Base-by-base conservation (phyloP, 2,329 filamentous ascomycete species). In the Aureobasidium subglaciale region DNA sequence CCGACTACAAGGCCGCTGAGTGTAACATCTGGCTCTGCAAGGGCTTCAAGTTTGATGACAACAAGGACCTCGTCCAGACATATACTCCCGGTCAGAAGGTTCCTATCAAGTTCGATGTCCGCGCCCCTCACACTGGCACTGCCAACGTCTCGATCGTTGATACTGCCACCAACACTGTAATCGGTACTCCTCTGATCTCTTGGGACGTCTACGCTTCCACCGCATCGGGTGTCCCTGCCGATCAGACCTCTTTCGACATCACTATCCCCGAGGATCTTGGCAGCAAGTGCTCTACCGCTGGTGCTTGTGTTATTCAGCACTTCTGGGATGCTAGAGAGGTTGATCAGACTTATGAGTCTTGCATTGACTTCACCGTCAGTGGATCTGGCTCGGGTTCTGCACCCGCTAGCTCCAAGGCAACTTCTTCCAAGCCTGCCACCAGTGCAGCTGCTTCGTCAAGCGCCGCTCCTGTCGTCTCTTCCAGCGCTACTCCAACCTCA, bases 311-410 rank as follows among this genome's bases (percentile, higher is more conserved):
- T 3, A 72, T 85, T 42, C 82, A 85, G 68, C 84, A 81, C 80
- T 83, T 73, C 68, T 85, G 82, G 82, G 74, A 82, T 58, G 80
- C 80, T 15, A 62, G 69, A 13, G 71, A 70, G 55, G 76, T 80
- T 59, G 63, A 78, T 57, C 82, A 85, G 74, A 84, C 81, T 10
- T 85, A 85, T 64, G 78, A 83, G 71, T 75, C 76, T 48, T 85
- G 82, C 68, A 71, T 84, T 50, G 82, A 85, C 63, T 84, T 86
- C 64, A 74, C 67, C 38, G 67, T 76, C 56, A 65, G 66, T 46
- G 70, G 49, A 30, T 48, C 61, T 11, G 43, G 57, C n/a, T 45
- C 55, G n/a, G 30, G 59, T 48, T 25, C 57, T 15, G 46, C 42
- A 18, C 41, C 49, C 27, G 48, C 54, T 20, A 53, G 49, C 49